Base-by-base conservation (phyloP, 257 asterid genomes). In the Nicotiana tabacum region DNA sequence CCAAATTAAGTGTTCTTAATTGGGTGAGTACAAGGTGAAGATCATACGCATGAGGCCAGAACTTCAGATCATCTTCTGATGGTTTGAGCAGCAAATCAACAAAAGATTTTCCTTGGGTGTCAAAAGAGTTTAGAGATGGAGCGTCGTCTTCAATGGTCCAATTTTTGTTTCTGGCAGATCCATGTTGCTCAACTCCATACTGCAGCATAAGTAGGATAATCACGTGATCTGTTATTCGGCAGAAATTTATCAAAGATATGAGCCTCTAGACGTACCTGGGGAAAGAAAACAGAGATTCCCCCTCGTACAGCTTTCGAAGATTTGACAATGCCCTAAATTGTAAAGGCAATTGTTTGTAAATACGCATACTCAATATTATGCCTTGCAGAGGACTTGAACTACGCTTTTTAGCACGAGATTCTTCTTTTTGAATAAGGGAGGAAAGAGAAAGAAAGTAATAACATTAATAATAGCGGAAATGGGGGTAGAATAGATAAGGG, bases 231-330 rank as follows among this genome's bases (percentile, higher is more conserved):
- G 27, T 74, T 48, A 48, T 21, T 74, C 6, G 15, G 51, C 80
- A 74, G 37, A 57, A 74, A 46, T 46, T 48, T 74, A 74, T 13
- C 39, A 74, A 74, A 1, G 4, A 27, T 74, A 6, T 74, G 80
- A n/a, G 51, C 62, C n/a, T 11, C 39, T 74, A 74, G 10, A 83
- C 9, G 8, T 89, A 96, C 99, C 98, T 93, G 98, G 32, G 98
- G 98, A 87, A 96, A 96, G 87, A 95, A 93, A 83, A 93, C 66
- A 3, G 94, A 90, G 68, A 96, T 94, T 81, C 99, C 99, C 77
- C 99, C 99, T 39, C 98, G 88, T 91, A 91, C 88, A 62, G 92
- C 96, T 90, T 92, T 93, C 55, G 95, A 97, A 86, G 98, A 88
- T 88, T 94, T 94, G 43, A 93, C 84, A 85, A 92, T 89, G 51